phyloP scores from a whole-genome alignment of 257 asterid genomes.

The Primulina tabacum region DNA sequence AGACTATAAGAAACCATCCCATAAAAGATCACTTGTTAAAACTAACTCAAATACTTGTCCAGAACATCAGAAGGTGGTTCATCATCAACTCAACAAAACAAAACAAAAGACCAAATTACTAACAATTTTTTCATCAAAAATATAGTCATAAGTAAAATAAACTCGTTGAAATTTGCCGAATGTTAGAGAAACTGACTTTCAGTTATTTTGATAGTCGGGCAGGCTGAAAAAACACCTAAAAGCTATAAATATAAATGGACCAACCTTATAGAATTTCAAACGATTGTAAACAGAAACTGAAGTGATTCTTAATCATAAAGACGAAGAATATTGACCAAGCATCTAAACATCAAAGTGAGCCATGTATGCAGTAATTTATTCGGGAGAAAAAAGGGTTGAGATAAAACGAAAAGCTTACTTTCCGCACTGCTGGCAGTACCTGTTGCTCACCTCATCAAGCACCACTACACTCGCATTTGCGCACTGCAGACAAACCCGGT shows the following conservation, averaged over 20 bases:
- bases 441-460: constrained; percentile 76
- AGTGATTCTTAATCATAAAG: background rate
- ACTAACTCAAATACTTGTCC: background rate
- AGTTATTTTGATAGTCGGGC: background rate
- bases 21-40: background rate
- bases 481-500: constrained; percentile 76
- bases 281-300: background rate
- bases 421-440: constrained; percentile 90
- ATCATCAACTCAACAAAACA: background rate
- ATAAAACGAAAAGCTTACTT: constrained; percentile 30
- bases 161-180: background rate
- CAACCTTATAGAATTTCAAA: background rate
- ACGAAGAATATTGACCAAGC: background rate
- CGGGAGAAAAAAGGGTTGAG: background rate
- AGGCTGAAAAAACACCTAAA: constrained; percentile 13
- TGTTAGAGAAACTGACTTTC: background rate
- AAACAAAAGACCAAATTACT: background rate
- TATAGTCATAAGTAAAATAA: background rate
- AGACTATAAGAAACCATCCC: background rate
- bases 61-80: background rate
- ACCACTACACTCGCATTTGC: constrained; percentile 69
- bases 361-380: background rate
- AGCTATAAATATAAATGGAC: background rate
- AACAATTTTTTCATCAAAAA: background rate
- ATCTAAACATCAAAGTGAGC: constrained; percentile 4